phyloP scores from a whole-genome alignment of 2,329 filamentous ascomycete genomes.

The Fusarium falciforme region DNA sequence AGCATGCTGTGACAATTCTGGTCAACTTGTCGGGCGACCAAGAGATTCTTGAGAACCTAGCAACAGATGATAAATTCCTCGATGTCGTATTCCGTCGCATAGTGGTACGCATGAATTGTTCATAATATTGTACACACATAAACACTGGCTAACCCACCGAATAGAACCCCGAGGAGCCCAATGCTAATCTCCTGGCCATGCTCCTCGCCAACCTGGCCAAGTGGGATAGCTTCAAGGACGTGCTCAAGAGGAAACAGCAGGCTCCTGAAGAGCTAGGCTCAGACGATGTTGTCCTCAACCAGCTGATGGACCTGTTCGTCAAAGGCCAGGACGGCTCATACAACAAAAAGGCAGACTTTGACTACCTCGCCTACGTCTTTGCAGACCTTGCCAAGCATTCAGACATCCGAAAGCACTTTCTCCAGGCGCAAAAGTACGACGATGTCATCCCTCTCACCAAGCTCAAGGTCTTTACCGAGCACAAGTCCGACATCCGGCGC shows the following conservation, averaged over 20 bases:
- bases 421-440: constrained; percentile 80
- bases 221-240: constrained; percentile 75
- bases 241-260: constrained; percentile 76
- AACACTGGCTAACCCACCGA: constrained; percentile 4
- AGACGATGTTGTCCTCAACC: constrained; percentile 82
- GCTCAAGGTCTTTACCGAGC: constrained; percentile 93
- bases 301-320: constrained; percentile 95
- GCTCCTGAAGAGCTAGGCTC: constrained; percentile 77
- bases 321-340: constrained; percentile 86
- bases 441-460: constrained; percentile 89
- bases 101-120: constrained; percentile 66
- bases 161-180: constrained; percentile 78
- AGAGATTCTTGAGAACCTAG: constrained; percentile 78
- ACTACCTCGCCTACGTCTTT: constrained; percentile 95
- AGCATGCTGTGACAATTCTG: constrained; percentile 90
- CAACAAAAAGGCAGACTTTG: constrained; percentile 87
- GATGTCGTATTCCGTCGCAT: constrained; percentile 78
- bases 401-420: constrained; percentile 80
- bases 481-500: constrained; percentile 82
- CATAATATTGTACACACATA: not conserved
- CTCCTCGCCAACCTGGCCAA: constrained; percentile 93
- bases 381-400: constrained; percentile 89
- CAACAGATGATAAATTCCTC: constrained; percentile 83
- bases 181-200: constrained; percentile 89
- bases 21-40: constrained; percentile 85